Conservation (phyloP, 768 basidiomycete species). For the Amanita subjunquillea region DNA sequence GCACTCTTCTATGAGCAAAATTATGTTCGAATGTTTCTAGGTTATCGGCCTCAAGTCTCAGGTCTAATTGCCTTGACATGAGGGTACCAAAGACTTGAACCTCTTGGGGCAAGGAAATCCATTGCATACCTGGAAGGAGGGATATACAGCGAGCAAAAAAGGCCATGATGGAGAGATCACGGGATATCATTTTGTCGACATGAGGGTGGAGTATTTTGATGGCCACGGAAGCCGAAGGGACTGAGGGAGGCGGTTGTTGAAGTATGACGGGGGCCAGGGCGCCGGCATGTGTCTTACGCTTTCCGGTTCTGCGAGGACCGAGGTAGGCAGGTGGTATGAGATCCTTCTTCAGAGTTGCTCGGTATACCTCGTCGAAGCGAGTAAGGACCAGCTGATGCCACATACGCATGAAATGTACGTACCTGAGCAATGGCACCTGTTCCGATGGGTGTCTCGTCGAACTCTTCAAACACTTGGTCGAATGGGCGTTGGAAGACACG, state of each 20-base stretch:
- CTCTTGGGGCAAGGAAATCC: slow-evolving; percentile 94
- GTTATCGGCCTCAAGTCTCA: slow-evolving; percentile 86
- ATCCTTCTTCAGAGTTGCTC: slow-evolving; percentile 74
- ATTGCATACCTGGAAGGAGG: slow-evolving; percentile 85
- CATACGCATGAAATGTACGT: slow-evolving; percentile 18
- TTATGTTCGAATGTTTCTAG: slow-evolving; percentile 77
- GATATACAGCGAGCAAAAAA: slow-evolving; percentile 80
- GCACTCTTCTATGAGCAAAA: slow-evolving; percentile 68
- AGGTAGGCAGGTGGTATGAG: slow-evolving; percentile 81
- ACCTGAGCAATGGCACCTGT: slow-evolving; percentile 97
- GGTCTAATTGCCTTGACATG: slow-evolving; percentile 93
- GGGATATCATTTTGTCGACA: slow-evolving; percentile 69
- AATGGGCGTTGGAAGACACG: slow-evolving; percentile 77
- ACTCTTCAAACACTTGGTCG: slow-evolving; percentile 83
- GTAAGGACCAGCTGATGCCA: not conserved
- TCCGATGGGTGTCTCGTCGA: slow-evolving; percentile 84
- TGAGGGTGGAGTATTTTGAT: slow-evolving; percentile 93
- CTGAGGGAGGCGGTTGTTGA: slow-evolving; percentile 55
- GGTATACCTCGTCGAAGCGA: slow-evolving; percentile 56
- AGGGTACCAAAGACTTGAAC: slow-evolving; percentile 89
- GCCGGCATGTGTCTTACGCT: slow-evolving; percentile 33
- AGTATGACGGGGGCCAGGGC: slow-evolving; percentile 43
- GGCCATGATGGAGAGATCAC: slow-evolving; percentile 92
- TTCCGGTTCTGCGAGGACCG: slow-evolving; percentile 49
- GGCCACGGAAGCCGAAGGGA: slow-evolving; percentile 82